phyloP scores from a whole-genome alignment of 1,284 basidiomycete species.

The Fomitopsis pinicola region DNA sequence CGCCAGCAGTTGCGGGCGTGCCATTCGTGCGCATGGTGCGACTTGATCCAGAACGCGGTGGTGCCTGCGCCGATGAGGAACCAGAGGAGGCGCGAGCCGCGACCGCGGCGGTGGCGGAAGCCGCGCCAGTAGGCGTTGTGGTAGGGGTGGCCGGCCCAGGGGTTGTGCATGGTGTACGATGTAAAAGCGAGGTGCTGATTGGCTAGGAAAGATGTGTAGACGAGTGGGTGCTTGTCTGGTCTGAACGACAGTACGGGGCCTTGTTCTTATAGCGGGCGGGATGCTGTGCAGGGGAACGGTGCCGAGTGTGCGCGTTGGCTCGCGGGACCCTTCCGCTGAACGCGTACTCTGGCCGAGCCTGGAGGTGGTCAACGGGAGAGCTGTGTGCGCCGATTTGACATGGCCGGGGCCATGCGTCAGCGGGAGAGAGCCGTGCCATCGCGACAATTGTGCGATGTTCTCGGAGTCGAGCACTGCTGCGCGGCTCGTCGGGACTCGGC shows the following conservation, averaged over 20 bases:
- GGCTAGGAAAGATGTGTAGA: background rate
- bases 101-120: conserved; percentile 27
- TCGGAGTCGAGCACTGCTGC: background rate
- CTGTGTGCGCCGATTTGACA: background rate
- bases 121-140: conserved; percentile 21
- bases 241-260: background rate
- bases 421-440: background rate
- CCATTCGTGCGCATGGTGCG: conserved; percentile 11
- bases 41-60: conserved; percentile 42
- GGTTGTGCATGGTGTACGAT: background rate
- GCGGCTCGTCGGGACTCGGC: background rate
- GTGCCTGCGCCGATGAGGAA: conserved; percentile 56
- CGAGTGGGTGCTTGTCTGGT: background rate
- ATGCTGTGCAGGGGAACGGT: background rate
- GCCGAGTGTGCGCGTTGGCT: background rate
- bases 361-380: background rate
- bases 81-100: conserved; percentile 61
- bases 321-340: background rate
- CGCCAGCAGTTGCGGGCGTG: conserved; percentile 18
- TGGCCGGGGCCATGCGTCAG: background rate
- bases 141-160: conserved; percentile 27
- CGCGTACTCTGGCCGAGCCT: background rate
- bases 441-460: background rate
- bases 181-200: background rate
- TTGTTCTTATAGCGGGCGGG: background rate